phyloP scores from a whole-genome alignment of 495 filamentous ascomycete species.

The Annulohypoxylon maeteangense region DNA sequence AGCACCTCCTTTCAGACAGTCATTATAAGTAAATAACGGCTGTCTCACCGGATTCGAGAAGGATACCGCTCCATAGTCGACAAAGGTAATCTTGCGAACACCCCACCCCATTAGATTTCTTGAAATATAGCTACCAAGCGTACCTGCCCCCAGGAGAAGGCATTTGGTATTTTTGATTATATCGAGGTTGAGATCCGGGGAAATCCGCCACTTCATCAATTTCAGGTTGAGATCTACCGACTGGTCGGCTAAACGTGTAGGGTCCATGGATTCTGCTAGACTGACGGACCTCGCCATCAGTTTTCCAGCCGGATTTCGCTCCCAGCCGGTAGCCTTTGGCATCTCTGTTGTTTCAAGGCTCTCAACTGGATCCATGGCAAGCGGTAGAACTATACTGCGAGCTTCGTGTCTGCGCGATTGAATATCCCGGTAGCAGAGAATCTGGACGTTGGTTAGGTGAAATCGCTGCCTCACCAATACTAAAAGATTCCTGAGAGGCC shows the following conservation, averaged over 20 bases:
- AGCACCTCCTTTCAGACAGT: conserved; percentile 86
- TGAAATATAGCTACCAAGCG: conserved; percentile 91
- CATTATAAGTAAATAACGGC: conserved; percentile 87
- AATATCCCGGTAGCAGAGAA: conserved; percentile 90
- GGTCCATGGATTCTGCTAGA: conserved; percentile 92
- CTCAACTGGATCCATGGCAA: conserved; percentile 65
- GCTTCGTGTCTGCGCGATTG: conserved; percentile 78
- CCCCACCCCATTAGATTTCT: conserved; percentile 95
- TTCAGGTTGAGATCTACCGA: conserved; percentile 98
- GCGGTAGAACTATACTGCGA: conserved; percentile 78
- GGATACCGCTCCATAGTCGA: conserved; percentile 92
- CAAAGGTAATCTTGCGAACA: conserved; percentile 94
- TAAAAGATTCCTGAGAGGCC: conserved; percentile 91
- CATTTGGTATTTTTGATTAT: conserved; percentile 91
- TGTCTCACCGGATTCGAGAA: conserved; percentile 99
- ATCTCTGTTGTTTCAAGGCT: conserved; percentile 59
- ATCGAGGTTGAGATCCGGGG: conserved; percentile 86
- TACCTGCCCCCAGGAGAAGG: conserved; percentile 93
- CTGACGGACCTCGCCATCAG: conserved; percentile 78
- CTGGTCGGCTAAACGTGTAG: conserved; percentile 84
- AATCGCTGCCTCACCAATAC: conserved; percentile 86
- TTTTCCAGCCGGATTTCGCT: conserved; percentile 81
- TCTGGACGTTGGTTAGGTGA: conserved; percentile 77
- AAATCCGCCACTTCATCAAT: conserved; percentile 98
- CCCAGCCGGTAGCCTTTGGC: conserved; percentile 95